These are phyloP conservation scores for Microascus cirrosus DNA, from an alignment of 2,329 filamentous ascomycete genomes.

Conservation along the genomic window DNA sequence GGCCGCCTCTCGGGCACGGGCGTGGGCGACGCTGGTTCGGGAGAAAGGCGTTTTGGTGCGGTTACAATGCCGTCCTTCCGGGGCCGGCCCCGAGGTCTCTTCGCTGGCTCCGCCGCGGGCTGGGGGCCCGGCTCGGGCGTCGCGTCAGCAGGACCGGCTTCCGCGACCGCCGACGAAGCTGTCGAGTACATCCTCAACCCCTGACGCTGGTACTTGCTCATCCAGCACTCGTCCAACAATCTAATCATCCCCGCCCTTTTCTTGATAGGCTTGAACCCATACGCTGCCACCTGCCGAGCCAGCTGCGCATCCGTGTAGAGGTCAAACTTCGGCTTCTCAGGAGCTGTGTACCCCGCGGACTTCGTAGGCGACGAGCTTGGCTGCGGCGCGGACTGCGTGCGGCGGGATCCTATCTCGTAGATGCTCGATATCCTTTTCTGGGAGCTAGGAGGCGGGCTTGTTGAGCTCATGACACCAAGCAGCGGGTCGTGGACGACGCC, in stretches of 20 bases:
- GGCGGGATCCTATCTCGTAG: not conserved
- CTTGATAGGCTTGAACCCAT: constrained; percentile 64
- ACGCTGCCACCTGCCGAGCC: constrained; percentile 47
- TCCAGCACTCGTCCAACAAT: constrained; percentile 61
- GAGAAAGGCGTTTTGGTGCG: not conserved
- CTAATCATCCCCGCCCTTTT: constrained; percentile 58
- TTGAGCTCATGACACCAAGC: not conserved
- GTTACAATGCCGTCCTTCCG: constrained; percentile 15
- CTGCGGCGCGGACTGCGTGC: not conserved
- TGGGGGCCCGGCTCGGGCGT: constrained; percentile 2
- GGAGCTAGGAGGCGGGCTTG: not conserved
- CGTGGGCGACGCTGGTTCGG: constrained; percentile 12
- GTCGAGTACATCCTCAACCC: constrained; percentile 10
- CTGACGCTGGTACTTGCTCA: constrained; percentile 34
- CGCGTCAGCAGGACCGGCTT: not conserved
- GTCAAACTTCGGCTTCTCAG: constrained; percentile 42
- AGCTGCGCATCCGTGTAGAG: constrained; percentile 53
- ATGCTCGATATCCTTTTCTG: constrained; percentile 1
- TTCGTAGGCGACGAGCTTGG: constrained; percentile 1
- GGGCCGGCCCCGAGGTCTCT: constrained; percentile 19
- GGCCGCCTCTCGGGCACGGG: constrained; percentile 18
- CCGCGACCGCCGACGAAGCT: constrained; percentile 4
- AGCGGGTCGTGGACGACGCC: not conserved
- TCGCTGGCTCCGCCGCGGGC: constrained; percentile 7
- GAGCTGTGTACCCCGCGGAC: not conserved